Evolutionary conservation across 257 asterid species (phyloP), one percentile per base, ranked within the genome.

Genomic region (Plantago major): DNA sequence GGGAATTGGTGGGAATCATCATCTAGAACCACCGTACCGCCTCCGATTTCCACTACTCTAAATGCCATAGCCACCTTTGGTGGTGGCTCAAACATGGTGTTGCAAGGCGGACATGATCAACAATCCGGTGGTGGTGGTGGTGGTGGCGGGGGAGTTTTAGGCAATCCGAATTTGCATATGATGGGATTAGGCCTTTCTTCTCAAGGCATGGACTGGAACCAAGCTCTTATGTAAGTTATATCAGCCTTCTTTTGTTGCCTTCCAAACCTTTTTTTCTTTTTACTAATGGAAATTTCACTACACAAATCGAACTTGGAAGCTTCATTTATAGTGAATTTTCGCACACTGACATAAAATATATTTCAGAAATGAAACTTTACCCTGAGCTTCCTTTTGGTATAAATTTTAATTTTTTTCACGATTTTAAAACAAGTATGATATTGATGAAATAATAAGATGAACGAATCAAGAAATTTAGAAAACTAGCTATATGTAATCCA

Each of bases 1-100:
- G 89, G 94, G 10, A 82, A 71, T 73, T 87, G 95, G 95, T 84
- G 95, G 95, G 89, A 77, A 33, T 17, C 83, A 9, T 62, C 89
- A 9, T 64, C 84, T 60, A 63, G 65, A 49, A 63, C 78, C 33
- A 45, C 83, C 2, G 16, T 81, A 11, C 67, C 83, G 12, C 45
- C 76, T 38, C 50, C 79, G 50, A 67, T 70, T 66, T 73, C 86
- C 0, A 70, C 84, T 9, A 66, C 81, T 40, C 67, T 79, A 18
- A 76, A 70, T 57, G 73, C 66, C 42, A 74, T 76, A 22, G 77
- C 71, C 5, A 76, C 66, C 79, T 82, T 65, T 58, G 87, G 84
- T 17, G 86, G 96, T 91, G 82, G 83, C 33, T 40, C 85, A 13
- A 91, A 81, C 71, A 74, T 81, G 63, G 75, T 75, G 67, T 68